Evolutionary conservation across 2,329 filamentous ascomycete species (phyloP), one percentile per base, ranked within the genome.

Genomic region (Xylaria sp.): DNA sequence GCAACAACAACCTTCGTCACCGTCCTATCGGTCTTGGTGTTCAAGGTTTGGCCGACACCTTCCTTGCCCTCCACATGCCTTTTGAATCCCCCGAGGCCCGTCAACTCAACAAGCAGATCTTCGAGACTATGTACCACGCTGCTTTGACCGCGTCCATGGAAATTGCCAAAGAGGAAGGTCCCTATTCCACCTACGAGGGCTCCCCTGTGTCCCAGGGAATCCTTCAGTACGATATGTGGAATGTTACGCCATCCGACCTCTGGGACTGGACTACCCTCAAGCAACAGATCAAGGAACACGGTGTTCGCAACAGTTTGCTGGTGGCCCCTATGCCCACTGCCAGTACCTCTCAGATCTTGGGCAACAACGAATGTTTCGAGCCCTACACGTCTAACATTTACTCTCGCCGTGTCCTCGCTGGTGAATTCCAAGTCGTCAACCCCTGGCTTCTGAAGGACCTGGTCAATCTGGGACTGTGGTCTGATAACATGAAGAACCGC

Each of bases 351-450:
- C 94, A 99, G 80, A 99, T 99, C 73, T 83, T 99, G 69, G 94
- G 94, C 70, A 96, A 97, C 84, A 99, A 99, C 75, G 94, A 99
- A 79, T 99, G 94, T 83, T 99, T 99, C 75, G 94, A 99, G 83
- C 94, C 94, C 47, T 99, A 99, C 80, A 99, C 94, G 3, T 97
- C 93, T 69, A 99, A 99, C 83, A 99, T 99, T 76, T 99, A 99
- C 82, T 96, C 93, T 69, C 93, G 94, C 65, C 93, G 94, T 83
- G 94, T 99, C 59, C 83, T 99, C 69, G 94, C 94, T 68, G 94
- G 94, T 70, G 94, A 99, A 76, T 99, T 99, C 86, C 94, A 99
- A 79, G 91, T 99, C 57, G 94, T 99, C 75, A 99, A 99, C 81
- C 94, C 94, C 55, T 99, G 94, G 94, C 79, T 99, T 64, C 86